A percentile compares a stretch with the other conserved stretches of the same genome.
These are phyloP conservation scores for Thielaviopsis populi DNA, from an alignment of 2,329 filamentous ascomycete genomes.

Conservation along the genomic window DNA sequence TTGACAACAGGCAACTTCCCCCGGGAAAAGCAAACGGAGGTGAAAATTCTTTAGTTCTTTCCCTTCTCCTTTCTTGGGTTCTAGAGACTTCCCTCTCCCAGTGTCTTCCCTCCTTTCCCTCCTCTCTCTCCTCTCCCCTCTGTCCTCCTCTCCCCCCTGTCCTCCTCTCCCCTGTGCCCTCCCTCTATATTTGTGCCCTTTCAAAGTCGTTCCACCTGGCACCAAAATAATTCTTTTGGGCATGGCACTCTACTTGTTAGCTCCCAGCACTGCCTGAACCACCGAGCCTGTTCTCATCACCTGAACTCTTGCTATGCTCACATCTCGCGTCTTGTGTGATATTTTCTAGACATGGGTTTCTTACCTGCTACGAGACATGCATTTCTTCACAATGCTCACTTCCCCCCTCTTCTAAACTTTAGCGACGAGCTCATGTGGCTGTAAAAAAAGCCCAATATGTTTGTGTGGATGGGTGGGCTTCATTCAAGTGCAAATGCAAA, in stretches of 20 bases:
- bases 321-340: neutral
- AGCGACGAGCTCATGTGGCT: neutral
- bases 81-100: neutral
- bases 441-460: neutral
- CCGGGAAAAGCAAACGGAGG: no score
- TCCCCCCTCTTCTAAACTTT: neutral
- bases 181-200: no score
- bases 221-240: neutral
- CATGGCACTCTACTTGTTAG: neutral
- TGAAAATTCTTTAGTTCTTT: neutral
- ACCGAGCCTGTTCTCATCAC: neutral
- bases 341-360: neutral
- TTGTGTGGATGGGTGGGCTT: neutral
- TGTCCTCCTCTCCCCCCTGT: neutral
- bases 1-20: no score
- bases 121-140: neutral
- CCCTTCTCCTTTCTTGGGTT: neutral
- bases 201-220: no score
- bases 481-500: neutral
- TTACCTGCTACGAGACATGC: neutral
- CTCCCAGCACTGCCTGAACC: neutral
- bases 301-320: neutral
- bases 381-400: neutral
- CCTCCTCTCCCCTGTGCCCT: no score
- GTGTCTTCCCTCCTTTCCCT: neutral